Evolutionary conservation across 345 rosid species (phyloP).

Genomic region (Populus euphratica): DNA sequence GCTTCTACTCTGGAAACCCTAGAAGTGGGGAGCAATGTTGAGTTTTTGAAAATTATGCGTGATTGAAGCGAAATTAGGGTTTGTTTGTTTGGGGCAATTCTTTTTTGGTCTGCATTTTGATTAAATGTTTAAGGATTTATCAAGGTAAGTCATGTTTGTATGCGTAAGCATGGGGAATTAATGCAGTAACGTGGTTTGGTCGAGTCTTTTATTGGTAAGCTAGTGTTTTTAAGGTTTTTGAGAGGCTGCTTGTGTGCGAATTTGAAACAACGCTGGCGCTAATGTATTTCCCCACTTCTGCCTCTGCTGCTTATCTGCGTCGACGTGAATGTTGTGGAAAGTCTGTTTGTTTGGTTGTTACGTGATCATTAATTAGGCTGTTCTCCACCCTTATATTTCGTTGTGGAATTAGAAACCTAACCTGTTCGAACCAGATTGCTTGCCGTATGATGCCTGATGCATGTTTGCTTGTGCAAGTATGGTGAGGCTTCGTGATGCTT

Average conservation of each 20-base stretch:
- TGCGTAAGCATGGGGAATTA: background rate
- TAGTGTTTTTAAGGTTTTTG: background rate
- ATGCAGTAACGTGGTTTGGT: background rate
- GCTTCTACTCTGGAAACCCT: slow-evolving; percentile 14
- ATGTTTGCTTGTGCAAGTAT: slow-evolving; percentile 1
- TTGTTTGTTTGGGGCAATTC: slow-evolving; percentile 12
- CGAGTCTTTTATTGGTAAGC: background rate
- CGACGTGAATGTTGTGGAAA: no score
- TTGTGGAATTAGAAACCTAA: background rate
- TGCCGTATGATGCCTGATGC: background rate
- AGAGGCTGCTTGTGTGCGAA: background rate
- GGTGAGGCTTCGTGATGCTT: background rate
- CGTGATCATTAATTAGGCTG: no score
- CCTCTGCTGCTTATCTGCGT: background rate
- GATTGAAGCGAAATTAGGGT: slow-evolving; percentile 12
- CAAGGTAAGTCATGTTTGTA: background rate
- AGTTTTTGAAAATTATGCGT: slow-evolving; percentile 4
- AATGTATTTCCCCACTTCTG: background rate
- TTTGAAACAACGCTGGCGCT: no score
- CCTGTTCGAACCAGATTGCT: background rate
- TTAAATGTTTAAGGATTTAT: background rate
- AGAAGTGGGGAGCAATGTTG: slow-evolving; percentile 9
- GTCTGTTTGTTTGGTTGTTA: no score
- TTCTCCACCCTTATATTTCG: no score
- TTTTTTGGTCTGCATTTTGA: slow-evolving; percentile 5